phyloP scores from a whole-genome alignment of 2,329 filamentous ascomycete genomes.

The Acarospora socialis region DNA sequence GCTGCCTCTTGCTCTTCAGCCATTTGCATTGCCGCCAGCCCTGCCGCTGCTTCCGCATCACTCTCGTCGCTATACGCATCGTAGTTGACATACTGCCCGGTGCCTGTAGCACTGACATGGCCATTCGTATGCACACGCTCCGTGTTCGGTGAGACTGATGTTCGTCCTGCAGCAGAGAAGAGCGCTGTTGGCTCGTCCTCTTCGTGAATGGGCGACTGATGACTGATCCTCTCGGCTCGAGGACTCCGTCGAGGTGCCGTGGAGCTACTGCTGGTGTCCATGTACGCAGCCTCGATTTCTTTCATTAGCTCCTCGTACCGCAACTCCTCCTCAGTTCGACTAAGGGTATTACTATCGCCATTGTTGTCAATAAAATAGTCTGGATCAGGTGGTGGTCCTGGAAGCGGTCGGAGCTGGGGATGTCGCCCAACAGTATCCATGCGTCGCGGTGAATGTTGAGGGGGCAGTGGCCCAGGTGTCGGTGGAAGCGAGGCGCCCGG shows the following conservation, averaged over 20 bases:
- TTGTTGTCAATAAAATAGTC: slow-evolving; percentile 15
- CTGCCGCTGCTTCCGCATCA: slow-evolving; percentile 75
- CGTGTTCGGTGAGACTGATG: slow-evolving; percentile 26
- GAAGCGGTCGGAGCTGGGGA: slow-evolving; percentile 43
- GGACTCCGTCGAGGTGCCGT: slow-evolving; percentile 23
- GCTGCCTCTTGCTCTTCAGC: slow-evolving; percentile 63
- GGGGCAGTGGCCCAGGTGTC: slow-evolving; percentile 37
- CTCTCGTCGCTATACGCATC: slow-evolving; percentile 55
- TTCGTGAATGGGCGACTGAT: slow-evolving; percentile 17
- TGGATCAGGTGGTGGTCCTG: slow-evolving; percentile 34
- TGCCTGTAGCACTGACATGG: slow-evolving; percentile 30
- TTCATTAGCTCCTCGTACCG: slow-evolving; percentile 43
- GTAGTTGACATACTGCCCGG: slow-evolving; percentile 32
- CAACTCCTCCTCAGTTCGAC: slow-evolving; percentile 25
- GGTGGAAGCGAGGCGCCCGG: slow-evolving; percentile 18
- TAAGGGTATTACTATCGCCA: slow-evolving; percentile 17
- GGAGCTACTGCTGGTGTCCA: slow-evolving; percentile 26
- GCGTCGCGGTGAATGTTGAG: slow-evolving; percentile 35
- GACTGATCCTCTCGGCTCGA: slow-evolving; percentile 7
- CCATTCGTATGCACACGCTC: slow-evolving; percentile 37
- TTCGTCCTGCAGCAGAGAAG: slow-evolving; percentile 9
- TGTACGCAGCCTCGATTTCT: slow-evolving; percentile 40
- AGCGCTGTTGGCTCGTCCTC: slow-evolving; percentile 17
- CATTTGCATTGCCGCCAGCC: slow-evolving; percentile 67
- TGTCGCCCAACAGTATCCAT: slow-evolving; percentile 41